Evolutionary conservation across 805 yeast species (phyloP).

Genomic region (Metschnikowia matae): DNA sequence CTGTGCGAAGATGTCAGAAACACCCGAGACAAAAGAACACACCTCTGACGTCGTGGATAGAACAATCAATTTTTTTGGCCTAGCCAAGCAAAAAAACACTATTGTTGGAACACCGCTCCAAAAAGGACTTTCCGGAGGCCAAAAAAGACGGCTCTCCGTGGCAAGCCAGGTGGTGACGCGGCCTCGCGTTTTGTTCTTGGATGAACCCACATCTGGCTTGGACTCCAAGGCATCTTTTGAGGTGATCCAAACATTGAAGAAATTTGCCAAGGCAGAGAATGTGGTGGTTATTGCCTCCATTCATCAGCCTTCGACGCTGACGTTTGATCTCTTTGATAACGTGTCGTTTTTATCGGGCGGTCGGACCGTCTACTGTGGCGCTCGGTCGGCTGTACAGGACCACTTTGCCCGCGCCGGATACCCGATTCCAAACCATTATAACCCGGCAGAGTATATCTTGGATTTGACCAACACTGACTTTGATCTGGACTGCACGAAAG

Average conservation of each 20-base stretch:
- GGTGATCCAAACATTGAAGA: constrained; percentile 56
- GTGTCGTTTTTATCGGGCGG: constrained; percentile 67
- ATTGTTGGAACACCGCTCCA: constrained; percentile 47
- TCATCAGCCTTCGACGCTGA: constrained; percentile 82
- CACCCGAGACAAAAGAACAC: constrained; percentile 42
- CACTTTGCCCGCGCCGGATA: constrained; percentile 41
- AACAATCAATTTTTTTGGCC: constrained; percentile 59
- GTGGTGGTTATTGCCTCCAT: constrained; percentile 71
- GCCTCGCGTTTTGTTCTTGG: constrained; percentile 73
- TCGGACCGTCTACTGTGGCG: constrained; percentile 41
- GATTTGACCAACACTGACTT: constrained; percentile 30
- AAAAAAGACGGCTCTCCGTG: constrained; percentile 69
- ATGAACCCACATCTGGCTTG: constrained; percentile 85
- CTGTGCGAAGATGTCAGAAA: constrained; percentile 66
- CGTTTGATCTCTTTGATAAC: constrained; percentile 61
- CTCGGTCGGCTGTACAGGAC: constrained; percentile 37
- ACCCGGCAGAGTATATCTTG: constrained; percentile 27
- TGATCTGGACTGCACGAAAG: not conserved
- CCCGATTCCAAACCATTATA: constrained; percentile 18
- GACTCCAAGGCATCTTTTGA: constrained; percentile 73
- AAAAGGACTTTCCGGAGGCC: constrained; percentile 80
- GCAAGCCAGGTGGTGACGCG: constrained; percentile 74
- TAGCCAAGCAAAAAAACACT: constrained; percentile 59
- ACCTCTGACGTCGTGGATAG: constrained; percentile 46
- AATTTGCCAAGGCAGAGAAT: constrained; percentile 43